Percentiles rank a stretch among this genome's conserved stretches.
phyloP scores from a whole-genome alignment of 768 basidiomycete genomes.

The Xerocomellus intermedius region DNA sequence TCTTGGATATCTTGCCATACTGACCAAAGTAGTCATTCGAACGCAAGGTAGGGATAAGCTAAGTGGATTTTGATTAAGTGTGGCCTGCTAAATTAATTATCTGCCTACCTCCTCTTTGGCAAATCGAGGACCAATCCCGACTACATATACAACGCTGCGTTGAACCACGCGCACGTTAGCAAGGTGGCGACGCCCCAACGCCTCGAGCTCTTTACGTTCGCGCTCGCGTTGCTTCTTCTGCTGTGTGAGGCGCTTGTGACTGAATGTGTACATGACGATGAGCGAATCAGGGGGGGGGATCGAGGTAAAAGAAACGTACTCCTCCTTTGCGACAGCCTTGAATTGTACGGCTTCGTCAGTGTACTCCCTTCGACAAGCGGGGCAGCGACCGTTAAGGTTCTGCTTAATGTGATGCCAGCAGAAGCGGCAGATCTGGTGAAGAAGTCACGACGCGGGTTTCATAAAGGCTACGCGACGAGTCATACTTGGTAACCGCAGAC shows the following conservation, averaged over 20 bases:
- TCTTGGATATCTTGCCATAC: slow-evolving; percentile 97
- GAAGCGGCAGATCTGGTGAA: slow-evolving; percentile 90
- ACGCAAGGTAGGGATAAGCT: slow-evolving; percentile 90
- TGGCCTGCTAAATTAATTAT: background rate
- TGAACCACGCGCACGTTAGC: slow-evolving; percentile 96
- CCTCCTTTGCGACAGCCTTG: slow-evolving; percentile 91
- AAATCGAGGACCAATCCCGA: slow-evolving; percentile 90
- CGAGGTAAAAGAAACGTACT: slow-evolving; percentile 56
- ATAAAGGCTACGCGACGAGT: slow-evolving; percentile 16
- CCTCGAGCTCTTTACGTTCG: slow-evolving; percentile 92
- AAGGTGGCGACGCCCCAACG: slow-evolving; percentile 78
- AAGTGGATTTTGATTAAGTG: slow-evolving; percentile 4
- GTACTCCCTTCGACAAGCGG: slow-evolving; percentile 92
- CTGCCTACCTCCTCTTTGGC: slow-evolving; percentile 90
- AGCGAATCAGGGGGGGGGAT: slow-evolving; percentile 8
- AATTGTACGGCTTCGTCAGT: slow-evolving; percentile 93
- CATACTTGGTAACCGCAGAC: slow-evolving; percentile 95
- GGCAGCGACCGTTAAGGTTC: slow-evolving; percentile 94
- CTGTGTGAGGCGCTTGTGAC: slow-evolving; percentile 91
- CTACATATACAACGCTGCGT: slow-evolving; percentile 93
- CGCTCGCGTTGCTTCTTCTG: slow-evolving; percentile 95
- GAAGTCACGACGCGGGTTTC: slow-evolving; percentile 14
- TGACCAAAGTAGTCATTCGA: slow-evolving; percentile 98
- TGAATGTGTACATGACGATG: slow-evolving; percentile 34
- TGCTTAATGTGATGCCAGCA: slow-evolving; percentile 99